These are phyloP conservation scores for Rhododendron henanense DNA, from an alignment of 148 eudicot genomes.

Conservation along the genomic window DNA sequence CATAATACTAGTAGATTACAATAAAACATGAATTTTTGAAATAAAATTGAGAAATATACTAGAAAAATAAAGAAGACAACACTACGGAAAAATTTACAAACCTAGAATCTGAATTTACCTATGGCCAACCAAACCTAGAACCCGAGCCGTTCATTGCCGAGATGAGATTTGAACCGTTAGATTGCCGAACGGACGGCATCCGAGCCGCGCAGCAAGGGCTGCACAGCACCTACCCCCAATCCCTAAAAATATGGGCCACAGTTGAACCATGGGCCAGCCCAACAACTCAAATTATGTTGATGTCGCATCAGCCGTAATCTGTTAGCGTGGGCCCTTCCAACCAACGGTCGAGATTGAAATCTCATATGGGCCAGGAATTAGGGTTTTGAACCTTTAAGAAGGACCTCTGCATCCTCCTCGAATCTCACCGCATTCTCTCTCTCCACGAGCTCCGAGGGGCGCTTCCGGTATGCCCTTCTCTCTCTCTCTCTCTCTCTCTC, in stretches of 20 bases:
- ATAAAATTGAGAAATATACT: too few species aligned
- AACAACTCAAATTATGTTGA: neutral
- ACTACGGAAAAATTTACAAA: neutral
- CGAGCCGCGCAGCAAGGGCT: too few species aligned
- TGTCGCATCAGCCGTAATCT: neutral
- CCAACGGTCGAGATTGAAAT: neutral
- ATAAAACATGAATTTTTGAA: too few species aligned
- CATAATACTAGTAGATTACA: too few species aligned
- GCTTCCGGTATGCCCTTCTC: neutral
- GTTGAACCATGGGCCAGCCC: neutral
- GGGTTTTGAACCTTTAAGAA: slow-evolving; percentile 1
- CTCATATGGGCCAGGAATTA: neutral
- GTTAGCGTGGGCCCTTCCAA: neutral
- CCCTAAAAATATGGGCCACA: too few species aligned
- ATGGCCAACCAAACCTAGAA: neutral
- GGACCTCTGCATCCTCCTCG: neutral
- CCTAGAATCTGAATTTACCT: neutral
- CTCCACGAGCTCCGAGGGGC: neutral
- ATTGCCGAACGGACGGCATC: too few species aligned
- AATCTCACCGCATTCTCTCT: neutral
- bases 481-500: neutral
- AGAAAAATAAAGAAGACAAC: neutral
- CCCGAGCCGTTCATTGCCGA: too few species aligned
- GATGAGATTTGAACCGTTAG: too few species aligned
- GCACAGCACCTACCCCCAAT: too few species aligned